These are phyloP conservation scores for Carex sylvatica DNA, from an alignment of 202 grass and related monocot genomes.

Conservation along the genomic window DNA sequence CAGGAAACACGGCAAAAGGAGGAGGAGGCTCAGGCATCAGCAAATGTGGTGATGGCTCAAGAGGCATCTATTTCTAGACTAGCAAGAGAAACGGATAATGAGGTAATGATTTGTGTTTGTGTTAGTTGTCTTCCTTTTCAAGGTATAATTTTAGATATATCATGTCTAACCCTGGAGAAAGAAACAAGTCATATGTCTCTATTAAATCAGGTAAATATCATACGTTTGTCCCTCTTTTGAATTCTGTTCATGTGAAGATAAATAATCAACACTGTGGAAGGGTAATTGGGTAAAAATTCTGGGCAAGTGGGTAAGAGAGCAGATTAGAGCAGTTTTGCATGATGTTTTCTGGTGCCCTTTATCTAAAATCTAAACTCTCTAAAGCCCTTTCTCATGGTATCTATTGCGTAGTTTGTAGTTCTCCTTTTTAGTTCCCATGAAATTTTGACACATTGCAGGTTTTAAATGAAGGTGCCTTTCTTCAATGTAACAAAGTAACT, in stretches of 20 bases:
- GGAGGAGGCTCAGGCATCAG: conserved; percentile 48
- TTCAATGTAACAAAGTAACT: not conserved
- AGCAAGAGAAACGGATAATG: conserved; percentile 72
- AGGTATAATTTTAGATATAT: conserved; percentile 10
- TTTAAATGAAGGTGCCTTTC: not conserved
- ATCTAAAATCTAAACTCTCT: not conserved
- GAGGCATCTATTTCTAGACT: conserved; percentile 63
- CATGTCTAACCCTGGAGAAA: not conserved
- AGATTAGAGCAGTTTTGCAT: not conserved
- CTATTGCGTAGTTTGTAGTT: not conserved
- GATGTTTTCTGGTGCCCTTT: not conserved
- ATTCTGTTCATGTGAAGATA: not conserved
- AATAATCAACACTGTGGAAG: not conserved
- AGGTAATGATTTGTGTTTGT: conserved; percentile 40
- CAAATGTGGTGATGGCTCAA: conserved; percentile 35
- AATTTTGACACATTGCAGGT: not conserved
- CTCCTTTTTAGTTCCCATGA: not conserved
- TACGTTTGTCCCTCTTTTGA: not conserved
- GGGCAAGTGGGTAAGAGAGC: not conserved
- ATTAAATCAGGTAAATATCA: conserved; percentile 2
- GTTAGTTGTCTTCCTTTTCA: conserved; percentile 7
- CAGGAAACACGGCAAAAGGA: conserved; percentile 81
- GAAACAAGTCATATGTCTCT: not conserved
- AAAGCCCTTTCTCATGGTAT: not conserved
- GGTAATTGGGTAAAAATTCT: not conserved